Conservation (phyloP, 1,139 yeast species). For the Lodderomyces parapsilosis region DNA sequence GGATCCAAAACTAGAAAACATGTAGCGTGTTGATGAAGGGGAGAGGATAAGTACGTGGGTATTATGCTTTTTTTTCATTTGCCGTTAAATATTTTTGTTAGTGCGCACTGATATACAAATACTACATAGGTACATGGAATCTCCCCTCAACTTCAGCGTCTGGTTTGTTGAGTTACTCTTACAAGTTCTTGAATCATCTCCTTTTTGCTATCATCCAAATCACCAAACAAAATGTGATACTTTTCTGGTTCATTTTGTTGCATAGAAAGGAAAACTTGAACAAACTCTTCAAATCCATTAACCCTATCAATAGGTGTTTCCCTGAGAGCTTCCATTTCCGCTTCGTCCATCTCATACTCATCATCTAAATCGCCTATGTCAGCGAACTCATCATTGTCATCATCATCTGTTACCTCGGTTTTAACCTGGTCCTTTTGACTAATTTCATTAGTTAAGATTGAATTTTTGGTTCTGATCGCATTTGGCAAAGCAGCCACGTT, state of each 20-base stretch:
- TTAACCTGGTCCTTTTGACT: constrained; percentile 26
- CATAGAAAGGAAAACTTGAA: constrained; percentile 25
- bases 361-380: constrained; percentile 24
- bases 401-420: constrained; percentile 27
- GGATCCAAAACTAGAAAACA: constrained; percentile 49
- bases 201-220: constrained; percentile 34
- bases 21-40: constrained; percentile 11
- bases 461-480: constrained; percentile 47
- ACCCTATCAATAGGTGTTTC: constrained; percentile 51
- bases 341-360: constrained; percentile 49
- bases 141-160: not conserved
- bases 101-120: not conserved
- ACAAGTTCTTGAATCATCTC: constrained; percentile 33
- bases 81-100: not conserved
- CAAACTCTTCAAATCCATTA: constrained; percentile 48
- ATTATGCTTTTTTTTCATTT: not conserved
- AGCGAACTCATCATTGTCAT: constrained; percentile 21
- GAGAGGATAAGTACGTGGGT: not conserved
- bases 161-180: constrained; percentile 19
- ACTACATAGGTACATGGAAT: not conserved
- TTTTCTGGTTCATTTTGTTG: constrained; percentile 34
- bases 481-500: constrained; percentile 46
- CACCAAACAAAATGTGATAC: constrained; percentile 39
- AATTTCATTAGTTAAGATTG: constrained; percentile 38
- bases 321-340: constrained; percentile 53